phyloP scores from a whole-genome alignment of 129 eudicot species.

The Flaveria robusta region DNA sequence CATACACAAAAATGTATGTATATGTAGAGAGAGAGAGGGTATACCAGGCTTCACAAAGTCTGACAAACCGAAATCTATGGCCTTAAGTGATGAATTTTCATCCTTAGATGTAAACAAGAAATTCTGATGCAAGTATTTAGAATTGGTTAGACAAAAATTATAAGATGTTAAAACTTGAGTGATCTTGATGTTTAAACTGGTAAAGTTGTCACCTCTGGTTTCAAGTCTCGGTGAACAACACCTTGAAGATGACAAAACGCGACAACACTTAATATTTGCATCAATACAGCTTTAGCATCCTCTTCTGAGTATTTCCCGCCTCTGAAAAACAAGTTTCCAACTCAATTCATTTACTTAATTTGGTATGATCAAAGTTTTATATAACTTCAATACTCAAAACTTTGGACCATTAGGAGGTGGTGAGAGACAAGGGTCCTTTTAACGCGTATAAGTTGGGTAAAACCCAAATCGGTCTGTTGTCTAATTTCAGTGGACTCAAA shows the following conservation, averaged over 20 bases:
- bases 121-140: slow-evolving; percentile 59
- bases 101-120: slow-evolving; percentile 86
- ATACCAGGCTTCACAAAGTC: slow-evolving; percentile 93
- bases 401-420: not conserved
- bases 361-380: not conserved
- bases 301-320: slow-evolving; percentile 96
- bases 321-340: slow-evolving; percentile 40
- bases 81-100: slow-evolving; percentile 75
- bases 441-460: not conserved
- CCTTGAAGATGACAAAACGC: slow-evolving; percentile 98
- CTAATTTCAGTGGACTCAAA: not conserved
- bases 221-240: slow-evolving; percentile 95
- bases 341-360: slow-evolving; percentile 7
- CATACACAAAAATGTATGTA: not conserved
- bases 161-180: not conserved
- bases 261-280: slow-evolving; percentile 81
- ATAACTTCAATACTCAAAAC: not conserved
- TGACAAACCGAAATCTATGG: slow-evolving; percentile 94
- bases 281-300: slow-evolving; percentile 80
- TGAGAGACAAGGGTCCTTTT: not conserved
- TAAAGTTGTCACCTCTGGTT: slow-evolving; percentile 70
- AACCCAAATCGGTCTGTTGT: not conserved
- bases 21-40: slow-evolving; percentile 5
- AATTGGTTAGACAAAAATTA: slow-evolving; percentile 6
- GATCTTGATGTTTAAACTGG: not conserved